Conservation (phyloP, 495 filamentous ascomycete species). For the Tuber umbilicatum region DNA sequence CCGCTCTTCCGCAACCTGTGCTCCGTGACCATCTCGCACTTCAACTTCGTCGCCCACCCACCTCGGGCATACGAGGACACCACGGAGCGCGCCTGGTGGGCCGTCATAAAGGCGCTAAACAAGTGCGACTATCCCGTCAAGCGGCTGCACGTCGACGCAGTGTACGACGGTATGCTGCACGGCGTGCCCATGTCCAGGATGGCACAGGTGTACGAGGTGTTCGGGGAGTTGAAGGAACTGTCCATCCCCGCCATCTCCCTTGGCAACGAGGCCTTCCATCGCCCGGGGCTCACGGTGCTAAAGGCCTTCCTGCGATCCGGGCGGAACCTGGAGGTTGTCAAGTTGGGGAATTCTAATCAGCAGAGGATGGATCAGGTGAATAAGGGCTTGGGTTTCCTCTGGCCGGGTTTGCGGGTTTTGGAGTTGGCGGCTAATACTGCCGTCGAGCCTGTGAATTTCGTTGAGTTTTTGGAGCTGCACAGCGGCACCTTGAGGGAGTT, state of each 20-base stretch:
- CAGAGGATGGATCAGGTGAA: neutral
- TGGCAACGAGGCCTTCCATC: neutral
- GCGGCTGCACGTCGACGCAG: slow-evolving; percentile 25
- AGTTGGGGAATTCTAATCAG: slow-evolving; percentile 16
- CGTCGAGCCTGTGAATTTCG: slow-evolving; percentile 4
- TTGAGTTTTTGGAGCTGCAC: slow-evolving; percentile 20
- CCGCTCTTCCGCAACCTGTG: slow-evolving; percentile 27
- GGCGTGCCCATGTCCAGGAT: slow-evolving; percentile 13
- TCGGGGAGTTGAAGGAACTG: slow-evolving; percentile 14
- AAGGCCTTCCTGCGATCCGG: neutral
- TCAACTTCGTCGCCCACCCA: slow-evolving; percentile 8
- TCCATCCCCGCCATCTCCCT: slow-evolving; percentile 14
- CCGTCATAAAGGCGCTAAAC: slow-evolving; percentile 34
- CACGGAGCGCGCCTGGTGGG: slow-evolving; percentile 34
- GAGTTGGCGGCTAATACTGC: slow-evolving; percentile 13
- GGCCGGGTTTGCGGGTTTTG: slow-evolving; percentile 21
- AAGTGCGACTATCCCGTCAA: slow-evolving; percentile 22
- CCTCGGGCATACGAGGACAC: slow-evolving; percentile 7
- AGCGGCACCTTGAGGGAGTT: slow-evolving; percentile 18
- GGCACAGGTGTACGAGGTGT: slow-evolving; percentile 18
- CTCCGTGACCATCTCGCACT: slow-evolving; percentile 27
- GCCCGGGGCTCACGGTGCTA: neutral
- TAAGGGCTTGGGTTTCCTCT: slow-evolving; percentile 14
- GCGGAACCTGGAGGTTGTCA: slow-evolving; percentile 16
- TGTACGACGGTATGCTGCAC: slow-evolving; percentile 18